Conservation (phyloP, 2,329 filamentous ascomycete genomes). For the Hirsutella minnesotensis region DNA sequence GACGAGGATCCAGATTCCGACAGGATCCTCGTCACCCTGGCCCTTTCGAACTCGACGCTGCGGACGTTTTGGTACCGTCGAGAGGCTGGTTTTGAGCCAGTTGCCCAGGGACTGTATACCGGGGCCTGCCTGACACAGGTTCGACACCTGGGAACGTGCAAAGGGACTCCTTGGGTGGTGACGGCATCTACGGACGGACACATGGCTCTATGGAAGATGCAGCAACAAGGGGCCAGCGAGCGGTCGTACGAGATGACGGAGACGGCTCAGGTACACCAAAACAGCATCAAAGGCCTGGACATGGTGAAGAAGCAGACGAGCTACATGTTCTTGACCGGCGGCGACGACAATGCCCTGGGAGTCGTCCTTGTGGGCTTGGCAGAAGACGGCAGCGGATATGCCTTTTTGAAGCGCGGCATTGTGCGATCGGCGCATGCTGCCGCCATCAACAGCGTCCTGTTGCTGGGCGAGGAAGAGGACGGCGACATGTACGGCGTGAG, state of each 20-base stretch:
- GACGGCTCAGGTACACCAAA: slow-evolving; percentile 57
- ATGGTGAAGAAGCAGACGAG: slow-evolving; percentile 19
- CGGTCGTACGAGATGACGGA: slow-evolving; percentile 15
- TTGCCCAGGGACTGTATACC: slow-evolving; percentile 49
- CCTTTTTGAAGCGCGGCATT: slow-evolving; percentile 12
- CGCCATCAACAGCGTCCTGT: slow-evolving; percentile 49
- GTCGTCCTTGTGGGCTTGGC: slow-evolving; percentile 27
- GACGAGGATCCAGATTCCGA: slow-evolving; percentile 10
- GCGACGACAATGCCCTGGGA: slow-evolving; percentile 77
- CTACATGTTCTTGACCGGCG: slow-evolving; percentile 57
- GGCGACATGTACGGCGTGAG: slow-evolving; percentile 22
- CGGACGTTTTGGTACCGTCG: slow-evolving; percentile 43
- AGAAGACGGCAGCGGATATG: slow-evolving; percentile 9
- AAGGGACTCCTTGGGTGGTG: slow-evolving; percentile 30
- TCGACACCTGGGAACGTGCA: slow-evolving; percentile 24
- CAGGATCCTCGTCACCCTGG: slow-evolving; percentile 53
- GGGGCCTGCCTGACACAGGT: slow-evolving; percentile 66
- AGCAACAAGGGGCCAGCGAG: slow-evolving; percentile 1
- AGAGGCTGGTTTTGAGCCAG: slow-evolving; percentile 29
- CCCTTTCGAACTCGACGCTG: slow-evolving; percentile 73
- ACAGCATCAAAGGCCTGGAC: slow-evolving; percentile 59
- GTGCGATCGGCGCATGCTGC: slow-evolving; percentile 53
- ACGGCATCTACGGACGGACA: slow-evolving; percentile 77
- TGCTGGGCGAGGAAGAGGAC: slow-evolving; percentile 15
- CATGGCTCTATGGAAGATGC: slow-evolving; percentile 28